Evolutionary conservation across 805 yeast species (phyloP), one percentile per base, ranked within the genome.

Genomic region (Blastobotrys parvus): DNA sequence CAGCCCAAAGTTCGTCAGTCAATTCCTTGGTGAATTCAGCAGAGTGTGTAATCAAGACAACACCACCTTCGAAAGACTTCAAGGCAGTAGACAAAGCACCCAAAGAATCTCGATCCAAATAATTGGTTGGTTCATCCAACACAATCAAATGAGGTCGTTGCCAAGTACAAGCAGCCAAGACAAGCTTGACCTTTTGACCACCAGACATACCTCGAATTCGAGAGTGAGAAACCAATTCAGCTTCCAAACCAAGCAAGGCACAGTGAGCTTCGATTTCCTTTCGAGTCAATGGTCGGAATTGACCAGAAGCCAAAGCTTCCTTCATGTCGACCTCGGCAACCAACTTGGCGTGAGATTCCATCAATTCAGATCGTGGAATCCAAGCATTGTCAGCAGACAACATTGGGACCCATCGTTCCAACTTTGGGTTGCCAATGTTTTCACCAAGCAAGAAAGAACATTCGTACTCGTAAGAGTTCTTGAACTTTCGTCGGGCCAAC

Each of bases 1-100:
- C 98, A 66, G 98, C 96, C 99, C 99, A 92, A 65, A 92, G 97
- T 81, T 92, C 99, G 76, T 92, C 97, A 69, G 98, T 92, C 72
- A 92, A 75, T 70, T 89, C 87, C 82, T 90, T 87, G 73, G 98
- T 92, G 87, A 92, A 92, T 80, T 92, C 99, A 67, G 97, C 96
- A 72, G 98, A 92, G 82, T 92, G 99, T 61, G 99, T 90, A 79
- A 92, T 92, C 78, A 92, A 85, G 61, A 92, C 94, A 69, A 92
- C 82, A 87, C 99, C 99, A 85, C 99, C 99, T 68, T 80, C 96
- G 80, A 92, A 92, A 63, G 85, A 77, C 84, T 90, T 92, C 75
- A 92, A 77, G 66, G 98, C 99, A 80, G 88, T 89, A 53, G 98
- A 90, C 69, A 92, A 81, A 71, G 98, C 98, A 69, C 98, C 98